Conservation (phyloP, 257 asterid genomes). For the Anisodus tanguticus region DNA sequence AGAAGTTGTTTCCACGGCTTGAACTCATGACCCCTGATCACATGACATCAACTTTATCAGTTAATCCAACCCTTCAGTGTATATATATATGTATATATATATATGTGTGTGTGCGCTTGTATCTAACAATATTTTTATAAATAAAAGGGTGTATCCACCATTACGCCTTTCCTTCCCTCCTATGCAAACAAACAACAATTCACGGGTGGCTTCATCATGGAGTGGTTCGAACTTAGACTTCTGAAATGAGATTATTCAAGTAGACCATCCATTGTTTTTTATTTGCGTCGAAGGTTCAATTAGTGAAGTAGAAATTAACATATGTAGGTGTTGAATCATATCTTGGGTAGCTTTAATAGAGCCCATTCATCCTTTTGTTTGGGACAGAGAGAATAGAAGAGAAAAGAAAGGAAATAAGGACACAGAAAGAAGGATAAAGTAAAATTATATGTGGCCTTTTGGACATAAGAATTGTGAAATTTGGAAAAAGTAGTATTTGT, state of each 20-base stretch:
- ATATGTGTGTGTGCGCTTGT: no score
- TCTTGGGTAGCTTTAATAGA: not conserved
- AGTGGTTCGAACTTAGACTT: not conserved
- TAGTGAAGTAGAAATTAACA: not conserved
- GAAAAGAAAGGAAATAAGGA: not conserved
- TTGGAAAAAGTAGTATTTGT: no score
- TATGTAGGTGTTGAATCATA: not conserved
- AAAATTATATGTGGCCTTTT: no score
- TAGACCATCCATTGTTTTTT: not conserved
- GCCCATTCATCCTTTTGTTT: not conserved
- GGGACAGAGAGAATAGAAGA: not conserved
- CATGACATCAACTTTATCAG: no score
- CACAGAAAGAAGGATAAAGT: no score
- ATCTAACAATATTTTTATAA: no score
- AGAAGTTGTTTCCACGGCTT: no score
- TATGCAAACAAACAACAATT: not conserved
- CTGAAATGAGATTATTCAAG: not conserved
- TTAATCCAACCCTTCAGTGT: no score
- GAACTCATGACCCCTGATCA: no score
- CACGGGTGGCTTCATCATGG: slow-evolving; percentile 5
- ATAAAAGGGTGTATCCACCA: not conserved
- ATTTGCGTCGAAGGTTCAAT: not conserved
- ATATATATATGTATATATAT: no score
- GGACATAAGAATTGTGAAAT: no score
- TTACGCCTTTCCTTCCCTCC: not conserved